These are phyloP conservation scores for Cercospora sp. DNA, from an alignment of 2,329 filamentous ascomycete genomes.

Conservation along the genomic window DNA sequence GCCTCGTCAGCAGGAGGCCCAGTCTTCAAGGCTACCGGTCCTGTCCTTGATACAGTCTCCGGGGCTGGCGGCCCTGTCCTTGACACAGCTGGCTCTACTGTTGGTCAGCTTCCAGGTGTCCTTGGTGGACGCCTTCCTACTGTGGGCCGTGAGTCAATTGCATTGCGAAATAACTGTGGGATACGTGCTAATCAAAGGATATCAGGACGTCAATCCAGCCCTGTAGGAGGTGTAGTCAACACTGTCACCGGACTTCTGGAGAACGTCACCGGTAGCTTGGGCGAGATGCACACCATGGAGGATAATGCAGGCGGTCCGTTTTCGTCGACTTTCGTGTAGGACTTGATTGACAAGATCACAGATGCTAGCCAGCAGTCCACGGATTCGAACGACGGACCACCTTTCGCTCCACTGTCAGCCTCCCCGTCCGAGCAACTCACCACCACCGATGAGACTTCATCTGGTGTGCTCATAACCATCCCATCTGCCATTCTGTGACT, in stretches of 20 bases:
- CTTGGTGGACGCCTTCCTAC: not conserved
- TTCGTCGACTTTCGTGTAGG: not conserved
- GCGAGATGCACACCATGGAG: not conserved
- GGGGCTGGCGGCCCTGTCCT: not conserved
- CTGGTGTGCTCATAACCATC: not conserved
- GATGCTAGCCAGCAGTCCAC: not conserved
- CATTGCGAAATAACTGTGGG: too few relatives aligned
- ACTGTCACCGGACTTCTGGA: too few relatives aligned
- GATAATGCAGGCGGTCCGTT: not conserved
- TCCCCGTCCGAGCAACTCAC: not conserved
- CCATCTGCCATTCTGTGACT: not conserved
- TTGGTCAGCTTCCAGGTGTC: not conserved
- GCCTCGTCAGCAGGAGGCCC: not conserved
- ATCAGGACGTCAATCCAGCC: too few relatives aligned
- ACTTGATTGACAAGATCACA: not conserved
- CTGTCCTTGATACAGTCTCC: not conserved
- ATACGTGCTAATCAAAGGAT: too few relatives aligned
- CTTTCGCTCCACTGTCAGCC: not conserved
- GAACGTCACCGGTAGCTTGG: not conserved
- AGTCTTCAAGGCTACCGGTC: not conserved
- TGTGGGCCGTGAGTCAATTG: not conserved
- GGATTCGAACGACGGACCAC: not conserved
- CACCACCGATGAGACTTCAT: not conserved
- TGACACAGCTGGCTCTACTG: not conserved
- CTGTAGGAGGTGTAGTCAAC: too few relatives aligned